Evolutionary conservation across 345 rosid species (phyloP).

Genomic region (Schrenkiella parvula): DNA sequence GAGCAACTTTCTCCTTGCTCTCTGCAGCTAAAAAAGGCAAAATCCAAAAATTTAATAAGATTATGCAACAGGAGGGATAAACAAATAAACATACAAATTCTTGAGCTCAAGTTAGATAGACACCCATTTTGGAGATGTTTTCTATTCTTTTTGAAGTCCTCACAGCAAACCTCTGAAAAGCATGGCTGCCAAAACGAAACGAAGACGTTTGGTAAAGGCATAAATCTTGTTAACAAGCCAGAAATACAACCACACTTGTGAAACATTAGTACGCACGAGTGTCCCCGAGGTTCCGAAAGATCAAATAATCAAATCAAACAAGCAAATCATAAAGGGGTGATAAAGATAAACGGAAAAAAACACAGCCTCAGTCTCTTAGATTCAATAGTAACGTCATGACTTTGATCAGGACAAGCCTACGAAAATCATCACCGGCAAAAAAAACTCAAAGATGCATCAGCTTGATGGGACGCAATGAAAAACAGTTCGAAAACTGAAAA

Average conservation of each 20-base stretch:
- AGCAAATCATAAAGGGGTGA: not conserved
- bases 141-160: conserved; percentile 71
- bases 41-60: not conserved
- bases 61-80: not conserved
- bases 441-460: no score
- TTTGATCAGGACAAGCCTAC: conserved; percentile 44
- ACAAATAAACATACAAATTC: not conserved
- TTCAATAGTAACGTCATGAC: conserved; percentile 26
- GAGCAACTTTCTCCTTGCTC: conserved; percentile 52
- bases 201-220: no score
- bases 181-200: conserved; percentile 40
- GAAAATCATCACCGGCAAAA: conserved; percentile 37
- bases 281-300: not conserved
- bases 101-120: not conserved
- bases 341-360: no score
- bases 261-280: not conserved
- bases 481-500: no score
- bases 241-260: not conserved
- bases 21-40: conserved; percentile 39
- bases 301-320: not conserved
- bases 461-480: no score
- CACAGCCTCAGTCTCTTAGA: conserved; percentile 30
- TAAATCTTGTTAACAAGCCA: not conserved
- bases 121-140: conserved; percentile 55
- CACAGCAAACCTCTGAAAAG: conserved; percentile 91